Percentiles rank a stretch among this genome's conserved stretches.
These are phyloP conservation scores for Termitomyces bulborhizus DNA, from an alignment of 768 basidiomycete genomes.

Conservation along the genomic window DNA sequence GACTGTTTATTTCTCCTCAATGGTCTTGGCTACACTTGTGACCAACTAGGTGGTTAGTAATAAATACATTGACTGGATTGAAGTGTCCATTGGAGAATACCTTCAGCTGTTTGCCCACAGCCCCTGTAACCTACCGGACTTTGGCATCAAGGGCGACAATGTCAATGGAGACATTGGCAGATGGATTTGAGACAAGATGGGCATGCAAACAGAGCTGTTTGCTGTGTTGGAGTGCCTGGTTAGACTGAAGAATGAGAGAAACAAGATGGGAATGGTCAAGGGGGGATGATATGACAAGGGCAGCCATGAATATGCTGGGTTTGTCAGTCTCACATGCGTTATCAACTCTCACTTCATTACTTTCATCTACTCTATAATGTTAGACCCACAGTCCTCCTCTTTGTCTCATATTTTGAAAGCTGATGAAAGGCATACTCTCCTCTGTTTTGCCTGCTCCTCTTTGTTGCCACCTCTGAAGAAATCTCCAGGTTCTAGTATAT, in stretches of 20 bases:
- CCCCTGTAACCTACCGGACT: constrained; percentile 71
- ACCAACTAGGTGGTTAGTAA: constrained; percentile 46
- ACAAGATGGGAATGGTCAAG: constrained; percentile 58
- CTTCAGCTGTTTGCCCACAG: constrained; percentile 71
- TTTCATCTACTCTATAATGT: not conserved
- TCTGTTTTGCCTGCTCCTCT: constrained; percentile 60
- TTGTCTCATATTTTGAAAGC: not conserved
- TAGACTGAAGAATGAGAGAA: constrained; percentile 72
- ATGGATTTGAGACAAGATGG: constrained; percentile 54
- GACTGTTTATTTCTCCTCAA: constrained; percentile 63
- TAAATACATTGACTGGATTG: not conserved
- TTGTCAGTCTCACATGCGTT: not conserved
- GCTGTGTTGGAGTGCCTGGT: constrained; percentile 76
- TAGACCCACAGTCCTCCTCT: not conserved
- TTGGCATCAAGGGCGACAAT: constrained; percentile 76
- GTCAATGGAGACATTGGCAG: constrained; percentile 62
- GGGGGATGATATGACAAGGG: constrained; percentile 15
- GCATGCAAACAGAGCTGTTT: constrained; percentile 70
- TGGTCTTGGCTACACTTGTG: constrained; percentile 62
- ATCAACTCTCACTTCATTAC: not conserved
- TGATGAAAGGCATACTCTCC: constrained; percentile 21
- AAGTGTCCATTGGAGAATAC: constrained; percentile 26
- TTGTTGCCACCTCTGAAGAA: constrained; percentile 39
- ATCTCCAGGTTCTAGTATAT: not conserved
- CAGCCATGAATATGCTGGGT: not conserved